Evolutionary conservation across 495 filamentous ascomycete genomes (phyloP).

Genomic region (Margaritispora aquatica): DNA sequence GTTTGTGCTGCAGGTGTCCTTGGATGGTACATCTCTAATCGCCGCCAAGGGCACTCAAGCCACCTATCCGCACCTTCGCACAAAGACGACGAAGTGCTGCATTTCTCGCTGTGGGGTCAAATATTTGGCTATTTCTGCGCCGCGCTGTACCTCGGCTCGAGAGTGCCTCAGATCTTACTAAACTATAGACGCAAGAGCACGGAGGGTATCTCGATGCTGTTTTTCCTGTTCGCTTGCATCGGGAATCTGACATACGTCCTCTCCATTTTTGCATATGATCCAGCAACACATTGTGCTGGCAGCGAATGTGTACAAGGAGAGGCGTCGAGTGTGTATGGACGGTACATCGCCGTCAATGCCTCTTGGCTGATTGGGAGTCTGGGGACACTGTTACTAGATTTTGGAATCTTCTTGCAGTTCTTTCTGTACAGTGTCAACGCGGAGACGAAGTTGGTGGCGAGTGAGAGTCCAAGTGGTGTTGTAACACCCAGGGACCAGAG

Average conservation of each 20-base stretch:
- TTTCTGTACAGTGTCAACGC: conserved; percentile 52
- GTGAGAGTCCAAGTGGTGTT: conserved; percentile 5
- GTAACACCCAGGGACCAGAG: conserved; percentile 8
- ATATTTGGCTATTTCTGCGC: conserved; percentile 85
- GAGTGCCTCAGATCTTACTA: conserved; percentile 81
- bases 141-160: conserved; percentile 76
- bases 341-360: conserved; percentile 80
- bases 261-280: conserved; percentile 82
- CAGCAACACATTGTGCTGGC: conserved; percentile 38
- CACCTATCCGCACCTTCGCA: conserved; percentile 2
- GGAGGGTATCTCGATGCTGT: conserved; percentile 84
- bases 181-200: conserved; percentile 87
- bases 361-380: conserved; percentile 86
- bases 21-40: conserved; percentile 74
- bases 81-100: conserved; percentile 33
- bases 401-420: conserved; percentile 85
- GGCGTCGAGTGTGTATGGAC: conserved; percentile 52
- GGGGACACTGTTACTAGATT: conserved; percentile 78
- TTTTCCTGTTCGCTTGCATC: conserved; percentile 94
- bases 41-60: conserved; percentile 20
- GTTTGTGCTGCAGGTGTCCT: conserved; percentile 77
- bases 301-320: conserved; percentile 49
- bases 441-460: conserved; percentile 10
- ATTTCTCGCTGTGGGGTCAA: conserved; percentile 72
- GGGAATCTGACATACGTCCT: conserved; percentile 91